Conservation (phyloP, 768 basidiomycete genomes). For the Boletellus ananiceps region DNA sequence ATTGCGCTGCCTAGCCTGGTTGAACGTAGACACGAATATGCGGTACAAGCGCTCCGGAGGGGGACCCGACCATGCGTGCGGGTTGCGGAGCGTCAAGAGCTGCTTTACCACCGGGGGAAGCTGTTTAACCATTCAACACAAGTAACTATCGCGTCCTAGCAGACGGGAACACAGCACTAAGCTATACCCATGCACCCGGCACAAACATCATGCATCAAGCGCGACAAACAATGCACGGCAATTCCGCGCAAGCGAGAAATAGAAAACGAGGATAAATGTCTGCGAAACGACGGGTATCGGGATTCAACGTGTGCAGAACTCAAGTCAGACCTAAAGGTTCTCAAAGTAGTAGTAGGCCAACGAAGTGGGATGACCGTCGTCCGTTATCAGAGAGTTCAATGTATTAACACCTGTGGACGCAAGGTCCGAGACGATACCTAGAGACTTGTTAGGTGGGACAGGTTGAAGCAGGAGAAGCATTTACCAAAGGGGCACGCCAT, state of each 20-base stretch:
- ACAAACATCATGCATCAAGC: slow-evolving; percentile 13
- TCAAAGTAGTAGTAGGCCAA: slow-evolving; percentile 51
- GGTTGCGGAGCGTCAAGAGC: slow-evolving; percentile 63
- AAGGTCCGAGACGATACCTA: slow-evolving; percentile 52
- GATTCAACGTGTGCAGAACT: background rate
- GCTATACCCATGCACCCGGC: slow-evolving; percentile 15
- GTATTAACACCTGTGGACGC: slow-evolving; percentile 44
- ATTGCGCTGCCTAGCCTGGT: slow-evolving; percentile 57
- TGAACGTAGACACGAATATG: slow-evolving; percentile 58
- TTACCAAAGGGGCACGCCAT: slow-evolving; percentile 59
- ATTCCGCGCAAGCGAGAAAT: background rate
- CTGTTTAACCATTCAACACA: slow-evolving; percentile 33
- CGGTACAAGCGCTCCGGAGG: slow-evolving; percentile 46
- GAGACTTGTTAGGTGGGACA: slow-evolving; percentile 7
- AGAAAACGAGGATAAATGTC: slow-evolving; percentile 1
- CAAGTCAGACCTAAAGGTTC: background rate
- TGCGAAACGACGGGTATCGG: slow-evolving; percentile 20
- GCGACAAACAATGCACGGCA: slow-evolving; percentile 2
- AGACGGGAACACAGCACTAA: no score
- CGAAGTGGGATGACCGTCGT: slow-evolving; percentile 40
- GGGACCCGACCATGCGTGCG: slow-evolving; percentile 54
- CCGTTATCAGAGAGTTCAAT: slow-evolving; percentile 46
- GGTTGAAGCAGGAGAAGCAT: slow-evolving; percentile 7
- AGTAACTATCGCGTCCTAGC: no score
- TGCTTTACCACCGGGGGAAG: slow-evolving; percentile 70